Percentiles rank a stretch among this genome's conserved stretches.
These are phyloP conservation scores for Colletotrichum sp. DNA, from an alignment of 2,329 filamentous ascomycete genomes.

Conservation along the genomic window DNA sequence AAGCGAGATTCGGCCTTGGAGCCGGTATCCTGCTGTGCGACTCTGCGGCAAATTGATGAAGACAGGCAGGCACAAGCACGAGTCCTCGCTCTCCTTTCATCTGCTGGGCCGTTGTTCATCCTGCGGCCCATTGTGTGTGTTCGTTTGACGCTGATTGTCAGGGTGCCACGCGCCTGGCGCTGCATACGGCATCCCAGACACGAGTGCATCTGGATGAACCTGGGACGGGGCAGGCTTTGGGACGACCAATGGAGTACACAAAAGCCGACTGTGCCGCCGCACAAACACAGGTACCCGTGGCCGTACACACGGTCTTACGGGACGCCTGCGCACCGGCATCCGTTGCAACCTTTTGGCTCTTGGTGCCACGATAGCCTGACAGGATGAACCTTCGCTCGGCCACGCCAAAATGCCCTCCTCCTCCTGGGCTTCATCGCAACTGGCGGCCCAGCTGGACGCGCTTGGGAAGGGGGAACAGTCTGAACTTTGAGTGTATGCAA, in stretches of 20 bases:
- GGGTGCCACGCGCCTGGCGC: slow-evolving; percentile 7
- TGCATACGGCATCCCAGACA: background rate
- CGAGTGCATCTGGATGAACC: background rate
- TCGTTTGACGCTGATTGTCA: slow-evolving; percentile 10
- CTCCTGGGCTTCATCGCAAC: background rate
- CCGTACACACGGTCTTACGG: background rate
- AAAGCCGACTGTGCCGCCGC: background rate
- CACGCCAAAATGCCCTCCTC: background rate
- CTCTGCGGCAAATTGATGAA: background rate
- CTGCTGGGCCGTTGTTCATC: background rate
- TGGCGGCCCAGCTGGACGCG: background rate
- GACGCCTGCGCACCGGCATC: slow-evolving; percentile 11
- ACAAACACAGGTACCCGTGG: slow-evolving; percentile 5
- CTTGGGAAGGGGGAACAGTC: background rate
- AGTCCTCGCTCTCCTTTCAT: background rate
- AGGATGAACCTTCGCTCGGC: slow-evolving; percentile 17
- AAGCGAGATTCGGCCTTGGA: background rate
- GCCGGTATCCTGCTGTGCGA: background rate
- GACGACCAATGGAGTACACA: background rate
- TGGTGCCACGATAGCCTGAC: slow-evolving; percentile 9
- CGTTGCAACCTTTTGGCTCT: background rate
- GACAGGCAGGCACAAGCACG: background rate
- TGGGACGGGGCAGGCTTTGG: background rate
- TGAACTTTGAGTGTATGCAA: background rate
- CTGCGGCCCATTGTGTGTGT: background rate